phyloP scores from a whole-genome alignment of 2,329 filamentous ascomycete genomes.

The Ceratocystis lukuohia region DNA sequence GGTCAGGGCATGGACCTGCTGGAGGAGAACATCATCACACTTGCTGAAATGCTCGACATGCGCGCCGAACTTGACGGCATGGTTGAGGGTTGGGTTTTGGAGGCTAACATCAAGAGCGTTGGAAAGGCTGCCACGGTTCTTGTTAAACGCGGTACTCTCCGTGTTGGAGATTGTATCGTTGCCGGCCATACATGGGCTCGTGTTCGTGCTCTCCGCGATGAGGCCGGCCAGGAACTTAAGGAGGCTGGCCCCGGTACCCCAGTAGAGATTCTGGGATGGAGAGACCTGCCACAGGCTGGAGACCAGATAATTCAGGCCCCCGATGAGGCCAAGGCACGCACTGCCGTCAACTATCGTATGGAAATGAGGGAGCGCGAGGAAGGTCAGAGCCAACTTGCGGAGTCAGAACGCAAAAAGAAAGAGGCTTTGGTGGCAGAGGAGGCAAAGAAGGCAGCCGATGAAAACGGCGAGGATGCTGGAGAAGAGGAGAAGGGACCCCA shows the following conservation, averaged over 20 bases:
- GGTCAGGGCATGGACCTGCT: constrained; percentile 82
- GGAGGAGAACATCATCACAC: constrained; percentile 75
- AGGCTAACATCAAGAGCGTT: constrained; percentile 72
- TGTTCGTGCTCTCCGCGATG: constrained; percentile 72
- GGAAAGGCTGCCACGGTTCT: constrained; percentile 83
- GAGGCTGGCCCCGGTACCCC: constrained; percentile 78
- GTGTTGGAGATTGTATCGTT: constrained; percentile 67
- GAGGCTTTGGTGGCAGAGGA: constrained; percentile 36
- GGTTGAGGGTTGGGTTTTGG: constrained; percentile 87
- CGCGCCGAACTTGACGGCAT: constrained; percentile 63
- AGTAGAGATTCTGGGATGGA: constrained; percentile 91
- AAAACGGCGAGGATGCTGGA: constrained; percentile 27
- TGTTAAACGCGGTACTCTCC: constrained; percentile 74
- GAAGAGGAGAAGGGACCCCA: constrained; percentile 29
- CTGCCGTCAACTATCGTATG: constrained; percentile 61
- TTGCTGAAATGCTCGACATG: constrained; percentile 83
- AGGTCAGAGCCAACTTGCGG: constrained; percentile 70
- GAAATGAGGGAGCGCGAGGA: constrained; percentile 59
- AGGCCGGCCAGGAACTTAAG: constrained; percentile 57
- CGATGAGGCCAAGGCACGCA: constrained; percentile 64
- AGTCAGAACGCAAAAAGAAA: constrained; percentile 50
- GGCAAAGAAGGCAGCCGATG: constrained; percentile 27
- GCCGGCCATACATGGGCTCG: constrained; percentile 81
- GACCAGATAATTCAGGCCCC: constrained; percentile 75
- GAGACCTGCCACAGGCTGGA: constrained; percentile 65